Evolutionary conservation across 441 rosid species (phyloP), one percentile per base, ranked within the genome.

Genomic region (Syzygium malaccense): DNA sequence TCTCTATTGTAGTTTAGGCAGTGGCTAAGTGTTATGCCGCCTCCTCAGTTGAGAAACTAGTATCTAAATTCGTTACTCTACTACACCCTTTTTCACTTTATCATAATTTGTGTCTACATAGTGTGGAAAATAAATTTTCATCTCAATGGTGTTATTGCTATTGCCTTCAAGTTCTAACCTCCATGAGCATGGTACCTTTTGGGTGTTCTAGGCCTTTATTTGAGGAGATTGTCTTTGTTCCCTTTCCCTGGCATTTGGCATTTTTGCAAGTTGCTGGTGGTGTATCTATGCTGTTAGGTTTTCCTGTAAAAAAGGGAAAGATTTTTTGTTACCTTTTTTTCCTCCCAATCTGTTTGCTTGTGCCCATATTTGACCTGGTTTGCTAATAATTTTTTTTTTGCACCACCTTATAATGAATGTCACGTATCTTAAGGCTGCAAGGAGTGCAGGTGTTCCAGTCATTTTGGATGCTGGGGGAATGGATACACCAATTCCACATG

Each of bases 391-490:
- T 57, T 20, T 26, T 48, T 85, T n/a, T 57, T 48, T 85, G 64
- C 51, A 30, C 19, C 7, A 85, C 86, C 62, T 55, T 54, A 54
- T 57, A 85, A 57, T 92, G 88, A 80, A 88, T 60, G 48, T 55
- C 87, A 37, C 30, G 66, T 64, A 30, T 89, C 53, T 88, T 88
- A 92, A 96, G 99, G 98, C 96, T 86, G 99, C 98, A 85, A 95
- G 92, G 92, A 89, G 88, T 91, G 95, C 96, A 10, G 97, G 96
- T 88, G 98, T 96, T 90, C 96, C 97, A 0, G 96, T 96, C 41
- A 96, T 97, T 91, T 92, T 97, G 45, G 99, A 97, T 93, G 99
- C 95, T 48, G 99, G 99, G 80, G 99, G 99, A 92, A 95, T 96
- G 97, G 98, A 97, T 89, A 88, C 96, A 88, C 96, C 98, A 30